A percentile compares a stretch with the other conserved stretches of the same genome.
Conservation (phyloP, 169 alveolate genomes). For the Plasmodium blacklocki region DNA sequence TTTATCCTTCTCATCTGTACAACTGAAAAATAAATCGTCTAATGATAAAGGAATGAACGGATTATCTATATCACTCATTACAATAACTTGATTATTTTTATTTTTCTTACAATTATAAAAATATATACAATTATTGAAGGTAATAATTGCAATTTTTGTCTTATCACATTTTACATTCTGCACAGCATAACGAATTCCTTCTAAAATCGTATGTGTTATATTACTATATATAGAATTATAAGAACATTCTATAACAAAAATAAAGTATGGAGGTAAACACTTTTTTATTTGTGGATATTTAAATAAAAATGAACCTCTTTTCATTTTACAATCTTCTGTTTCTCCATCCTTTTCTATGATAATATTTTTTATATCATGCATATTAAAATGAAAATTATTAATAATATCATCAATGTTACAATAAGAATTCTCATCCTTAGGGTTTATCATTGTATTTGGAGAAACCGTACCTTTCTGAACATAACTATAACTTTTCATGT, state of each 20-base stretch:
- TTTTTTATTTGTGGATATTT: slow-evolving; percentile 54
- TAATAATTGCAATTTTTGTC: slow-evolving; percentile 70
- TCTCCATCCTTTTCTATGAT: slow-evolving; percentile 40
- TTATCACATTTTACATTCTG: slow-evolving; percentile 40
- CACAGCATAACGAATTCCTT: slow-evolving; percentile 67
- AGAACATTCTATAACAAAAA: slow-evolving; percentile 67
- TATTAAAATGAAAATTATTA: slow-evolving; percentile 16
- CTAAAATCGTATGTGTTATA: slow-evolving; percentile 51
- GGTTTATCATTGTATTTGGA: not conserved
- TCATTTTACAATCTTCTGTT: slow-evolving; percentile 18
- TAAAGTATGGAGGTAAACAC: slow-evolving; percentile 59
- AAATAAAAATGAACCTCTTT: slow-evolving; percentile 36
- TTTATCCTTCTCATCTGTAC: slow-evolving; percentile 75
- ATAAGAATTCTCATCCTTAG: not conserved
- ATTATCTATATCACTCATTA: slow-evolving; percentile 72
- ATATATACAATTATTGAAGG: slow-evolving; percentile 31
- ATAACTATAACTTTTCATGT: not conserved
- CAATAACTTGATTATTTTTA: slow-evolving; percentile 38
- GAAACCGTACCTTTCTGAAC: not conserved
- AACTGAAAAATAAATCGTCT: slow-evolving; percentile 61
- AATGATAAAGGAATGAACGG: slow-evolving; percentile 59
- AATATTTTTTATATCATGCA: slow-evolving; percentile 52
- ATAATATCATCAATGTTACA: slow-evolving; percentile 5
- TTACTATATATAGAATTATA: slow-evolving; percentile 58
- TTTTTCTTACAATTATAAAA: slow-evolving; percentile 47